These are phyloP conservation scores for Fusarium sp. DNA, from an alignment of 2,329 filamentous ascomycete genomes.

Conservation along the genomic window DNA sequence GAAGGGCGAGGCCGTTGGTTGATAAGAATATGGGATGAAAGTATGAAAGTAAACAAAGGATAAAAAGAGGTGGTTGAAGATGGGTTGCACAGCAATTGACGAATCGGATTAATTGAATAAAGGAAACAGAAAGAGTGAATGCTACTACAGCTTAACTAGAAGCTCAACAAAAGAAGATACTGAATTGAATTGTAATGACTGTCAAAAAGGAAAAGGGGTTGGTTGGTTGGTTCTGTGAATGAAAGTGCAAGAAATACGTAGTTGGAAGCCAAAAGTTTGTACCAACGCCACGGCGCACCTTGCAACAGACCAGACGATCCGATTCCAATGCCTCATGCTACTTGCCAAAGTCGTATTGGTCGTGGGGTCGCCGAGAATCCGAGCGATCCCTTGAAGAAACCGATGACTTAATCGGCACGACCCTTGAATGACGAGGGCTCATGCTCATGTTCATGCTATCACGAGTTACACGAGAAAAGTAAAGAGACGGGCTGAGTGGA, in stretches of 20 bases:
- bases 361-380: slow-evolving; percentile 39
- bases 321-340: slow-evolving; percentile 19
- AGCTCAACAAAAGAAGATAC: background rate
- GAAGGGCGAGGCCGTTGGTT: slow-evolving; percentile 9
- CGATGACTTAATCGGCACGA: slow-evolving; percentile 30
- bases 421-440: slow-evolving; percentile 17
- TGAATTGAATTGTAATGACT: slow-evolving; percentile 26
- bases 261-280: slow-evolving; percentile 32
- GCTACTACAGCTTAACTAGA: slow-evolving; percentile 1
- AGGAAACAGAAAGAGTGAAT: background rate
- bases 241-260: slow-evolving; percentile 17
- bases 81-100: slow-evolving; percentile 3
- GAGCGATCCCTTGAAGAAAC: slow-evolving; percentile 26
- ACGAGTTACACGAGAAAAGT: slow-evolving; percentile 33
- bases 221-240: slow-evolving; percentile 24
- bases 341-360: background rate
- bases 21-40: slow-evolving; percentile 5
- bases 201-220: slow-evolving; percentile 28
- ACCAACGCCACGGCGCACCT: slow-evolving; percentile 32
- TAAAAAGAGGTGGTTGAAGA: slow-evolving; percentile 6
- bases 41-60: slow-evolving; percentile 33
- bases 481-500: slow-evolving; percentile 35
- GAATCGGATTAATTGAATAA: background rate
- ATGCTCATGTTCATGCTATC: slow-evolving; percentile 25
- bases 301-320: slow-evolving; percentile 34